phyloP scores from a whole-genome alignment of 1,284 basidiomycete species.

The Phlebopus sp. region DNA sequence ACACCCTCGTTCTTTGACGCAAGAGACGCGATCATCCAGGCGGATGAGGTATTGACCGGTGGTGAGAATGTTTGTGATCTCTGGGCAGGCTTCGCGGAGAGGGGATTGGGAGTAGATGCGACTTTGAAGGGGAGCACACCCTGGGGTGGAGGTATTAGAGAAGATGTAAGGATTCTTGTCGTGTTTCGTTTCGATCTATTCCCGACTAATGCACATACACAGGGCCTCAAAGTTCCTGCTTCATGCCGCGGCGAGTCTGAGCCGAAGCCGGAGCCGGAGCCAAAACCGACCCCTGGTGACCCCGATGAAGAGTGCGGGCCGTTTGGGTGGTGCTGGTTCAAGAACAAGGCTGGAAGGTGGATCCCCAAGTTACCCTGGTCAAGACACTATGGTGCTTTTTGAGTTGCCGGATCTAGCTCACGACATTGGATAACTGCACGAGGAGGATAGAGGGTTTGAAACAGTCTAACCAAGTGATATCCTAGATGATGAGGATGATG shows the following conservation, averaged over 20 bases:
- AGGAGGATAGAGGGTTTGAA: too few species aligned
- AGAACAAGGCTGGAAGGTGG: slow-evolving; percentile 21
- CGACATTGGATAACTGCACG: too few species aligned
- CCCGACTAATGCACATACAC: background rate
- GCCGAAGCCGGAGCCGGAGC: slow-evolving; percentile 26
- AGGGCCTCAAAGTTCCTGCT: slow-evolving; percentile 31
- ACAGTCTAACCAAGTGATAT: too few species aligned
- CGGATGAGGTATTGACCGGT: slow-evolving; percentile 87
- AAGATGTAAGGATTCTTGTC: slow-evolving; percentile 44
- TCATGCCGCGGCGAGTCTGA: slow-evolving; percentile 20
- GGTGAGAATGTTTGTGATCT: slow-evolving; percentile 92
- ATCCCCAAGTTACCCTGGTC: slow-evolving; percentile 24
- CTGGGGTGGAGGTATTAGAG: slow-evolving; percentile 89
- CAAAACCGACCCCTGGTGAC: slow-evolving; percentile 28
- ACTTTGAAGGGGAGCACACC: slow-evolving; percentile 75
- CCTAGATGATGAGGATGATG: too few species aligned
- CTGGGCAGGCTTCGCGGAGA: slow-evolving; percentile 82
- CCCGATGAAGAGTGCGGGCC: slow-evolving; percentile 32
- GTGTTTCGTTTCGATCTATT: background rate
- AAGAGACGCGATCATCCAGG: slow-evolving; percentile 89
- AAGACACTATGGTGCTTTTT: too few species aligned
- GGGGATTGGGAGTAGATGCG: slow-evolving; percentile 81
- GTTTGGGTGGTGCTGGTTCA: slow-evolving; percentile 30
- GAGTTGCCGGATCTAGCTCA: too few species aligned
- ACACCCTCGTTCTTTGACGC: slow-evolving; percentile 90